Percentiles rank a stretch among this genome's conserved stretches.
phyloP scores from a whole-genome alignment of 805 yeast species.

The Zygosaccharomyces gambellarensis region DNA sequence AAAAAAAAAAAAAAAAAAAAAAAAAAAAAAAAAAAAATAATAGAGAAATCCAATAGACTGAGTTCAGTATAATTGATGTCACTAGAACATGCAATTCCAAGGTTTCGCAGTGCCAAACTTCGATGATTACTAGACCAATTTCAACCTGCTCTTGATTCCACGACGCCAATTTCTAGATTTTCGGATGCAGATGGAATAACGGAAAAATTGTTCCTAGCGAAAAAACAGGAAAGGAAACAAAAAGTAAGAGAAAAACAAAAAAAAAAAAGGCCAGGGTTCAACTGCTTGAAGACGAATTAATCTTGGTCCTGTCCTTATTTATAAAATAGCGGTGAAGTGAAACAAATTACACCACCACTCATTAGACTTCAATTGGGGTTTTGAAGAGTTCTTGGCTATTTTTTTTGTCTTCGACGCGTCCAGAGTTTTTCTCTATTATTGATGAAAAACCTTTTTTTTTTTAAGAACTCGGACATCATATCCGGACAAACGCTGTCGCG shows the following conservation, averaged over 20 bases:
- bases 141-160: not conserved
- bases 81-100: no score
- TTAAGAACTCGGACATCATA: not conserved
- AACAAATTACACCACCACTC: not conserved
- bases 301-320: not conserved
- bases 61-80: not conserved
- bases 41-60: not conserved
- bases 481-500: not conserved
- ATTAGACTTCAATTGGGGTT: not conserved
- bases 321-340: not conserved
- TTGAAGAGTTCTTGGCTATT: not conserved
- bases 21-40: not conserved
- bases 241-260: not conserved
- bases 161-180: not conserved
- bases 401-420: not conserved
- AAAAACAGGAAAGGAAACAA: not conserved
- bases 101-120: not conserved
- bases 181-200: not conserved
- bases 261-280: not conserved
- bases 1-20: conserved; percentile 1
- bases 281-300: not conserved
- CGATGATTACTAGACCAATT: not conserved
- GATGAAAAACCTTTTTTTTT: not conserved
- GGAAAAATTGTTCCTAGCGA: not conserved
- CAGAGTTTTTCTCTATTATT: not conserved